These are phyloP conservation scores for Pleurotus tuoliensis DNA, from an alignment of 768 basidiomycete genomes.

Conservation along the genomic window DNA sequence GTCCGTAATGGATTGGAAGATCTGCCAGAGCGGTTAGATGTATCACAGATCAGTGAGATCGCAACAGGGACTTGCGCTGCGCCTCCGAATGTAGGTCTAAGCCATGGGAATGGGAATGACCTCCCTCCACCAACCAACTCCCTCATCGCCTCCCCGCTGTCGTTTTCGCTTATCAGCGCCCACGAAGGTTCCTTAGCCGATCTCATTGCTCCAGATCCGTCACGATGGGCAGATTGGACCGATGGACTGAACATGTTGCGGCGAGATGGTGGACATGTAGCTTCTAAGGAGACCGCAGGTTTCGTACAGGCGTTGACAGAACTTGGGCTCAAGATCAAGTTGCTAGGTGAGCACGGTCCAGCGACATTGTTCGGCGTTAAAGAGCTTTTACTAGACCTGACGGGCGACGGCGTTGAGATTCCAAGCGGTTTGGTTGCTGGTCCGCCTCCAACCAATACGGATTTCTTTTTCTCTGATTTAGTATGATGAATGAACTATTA, in stretches of 20 bases:
- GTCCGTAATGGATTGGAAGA: constrained; percentile 83
- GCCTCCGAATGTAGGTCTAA: constrained; percentile 56
- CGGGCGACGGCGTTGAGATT: constrained; percentile 87
- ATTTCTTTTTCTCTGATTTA: constrained; percentile 83
- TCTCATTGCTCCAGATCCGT: constrained; percentile 72
- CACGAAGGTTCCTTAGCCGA: constrained; percentile 74
- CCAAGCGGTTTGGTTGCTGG: constrained; percentile 77
- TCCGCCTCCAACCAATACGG: constrained; percentile 71
- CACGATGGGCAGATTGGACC: constrained; percentile 90
- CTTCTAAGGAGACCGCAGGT: constrained; percentile 80
- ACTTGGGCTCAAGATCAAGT: constrained; percentile 87
- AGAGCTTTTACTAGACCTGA: constrained; percentile 53
- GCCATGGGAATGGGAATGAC: constrained; percentile 45
- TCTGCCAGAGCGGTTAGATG: constrained; percentile 81
- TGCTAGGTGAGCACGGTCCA: constrained; percentile 55
- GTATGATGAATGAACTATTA: constrained; percentile 9
- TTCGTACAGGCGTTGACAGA: constrained; percentile 87
- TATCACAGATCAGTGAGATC: constrained; percentile 76
- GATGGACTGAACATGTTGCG: constrained; percentile 89
- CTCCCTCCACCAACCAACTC: constrained; percentile 46
- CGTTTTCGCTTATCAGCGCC: constrained; percentile 71
- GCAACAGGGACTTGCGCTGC: constrained; percentile 69
- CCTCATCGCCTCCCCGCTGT: constrained; percentile 60
- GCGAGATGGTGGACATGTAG: constrained; percentile 75
- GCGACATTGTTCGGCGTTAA: background rate